Evolutionary conservation across 129 eudicot genomes (phyloP), one percentile per base, ranked within the genome.

Genomic region (Artemisia annua): DNA sequence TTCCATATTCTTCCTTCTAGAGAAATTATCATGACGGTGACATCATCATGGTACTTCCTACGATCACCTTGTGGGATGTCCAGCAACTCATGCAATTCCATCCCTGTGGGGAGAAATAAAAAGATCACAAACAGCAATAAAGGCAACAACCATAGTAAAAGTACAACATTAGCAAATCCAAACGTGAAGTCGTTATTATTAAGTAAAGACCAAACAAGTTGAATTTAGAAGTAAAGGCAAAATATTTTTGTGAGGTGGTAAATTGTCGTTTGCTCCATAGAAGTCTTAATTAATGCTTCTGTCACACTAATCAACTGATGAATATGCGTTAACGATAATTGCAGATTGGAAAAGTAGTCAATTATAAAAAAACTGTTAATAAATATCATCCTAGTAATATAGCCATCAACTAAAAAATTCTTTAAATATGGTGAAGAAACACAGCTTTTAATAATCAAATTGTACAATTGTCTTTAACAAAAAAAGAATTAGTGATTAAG

Each of bases 51-150:
- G 82, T 92, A 89, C 78, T 82, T 92, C 67, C 98, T 79, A 0
- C 98, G 89, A 65, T 92, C 98, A 6, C 98, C 98, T 76, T 85
- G 91, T 9, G 96, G 96, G 78, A 92, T 89, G 74, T 89, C 98
- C 56, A 92, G 79, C 85, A 92, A 79, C 30, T 92, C 94, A 69
- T 87, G 95, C 28, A 92, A 92, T 67, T 89, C 91, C 98, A 92
- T 88, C 75, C 97, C 96, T 91, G 78, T 72, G 70, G 10, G 53
- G 28, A 74, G 65, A 74, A 22, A 39, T 39, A 39, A 7, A 39
- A 9, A 57, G n/a, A 66, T 66, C 72, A 48, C 26, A 52, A 49
- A 63, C 11, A 20, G 11, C 24, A 70, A 70, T n/a, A 70, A 48
- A 51, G 11, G 13, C n/a, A 24, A 19, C 50, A 58, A 11, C 63